Base-by-base conservation (phyloP, 495 filamentous ascomycete genomes). In the Ascobolus immersus region DNA sequence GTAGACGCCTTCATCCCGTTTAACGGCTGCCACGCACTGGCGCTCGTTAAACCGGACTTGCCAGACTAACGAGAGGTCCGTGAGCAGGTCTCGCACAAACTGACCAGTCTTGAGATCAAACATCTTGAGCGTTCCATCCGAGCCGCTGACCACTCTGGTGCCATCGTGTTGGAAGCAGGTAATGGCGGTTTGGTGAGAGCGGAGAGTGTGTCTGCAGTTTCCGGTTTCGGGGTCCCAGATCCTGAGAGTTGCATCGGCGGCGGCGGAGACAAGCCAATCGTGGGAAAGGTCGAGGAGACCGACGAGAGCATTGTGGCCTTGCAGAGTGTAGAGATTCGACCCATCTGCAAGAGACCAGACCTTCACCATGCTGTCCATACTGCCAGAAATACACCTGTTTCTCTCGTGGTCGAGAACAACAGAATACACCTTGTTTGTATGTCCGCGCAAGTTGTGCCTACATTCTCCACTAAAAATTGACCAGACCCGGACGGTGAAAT, bases 151-250 rank as follows among this genome's bases (percentile, higher is more conserved):
- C 31, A 99, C 81, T 44, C 94, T 99, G 40, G 84, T 73, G 0
- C 73, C 81, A 49, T 99, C 86, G 44, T 99, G 86, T 50, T 94
- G 89, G 55, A 99, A 99, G 54, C 86, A 99, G 11, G 86, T 99
- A 41, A 99, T 99, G 11, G 86, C 86, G 32, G 81, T 86, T 2
- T 81, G 93, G 44, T 99, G 86, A 0, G 89, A 86, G 37, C 70
- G 79, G 36, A 99, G 56, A 12, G 68, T 82, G 45, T 69, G 75
- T 52, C 78, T 86, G 52, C 86, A 99, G 41, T 76, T 73, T 6
- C 89, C 86, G 25, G 63, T 78, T 47, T 90, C 78, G 1, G 86
- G 89, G 50, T 99, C 86, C 86, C 86, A 99, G 43, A 99, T 91
- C 26, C 89, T 62, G 11, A 99, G 59, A 1, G 89, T 94, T 25